Percentiles rank a stretch among this genome's conserved stretches.
phyloP scores from a whole-genome alignment of 768 basidiomycete genomes.

The Floccularia luteovirens region DNA sequence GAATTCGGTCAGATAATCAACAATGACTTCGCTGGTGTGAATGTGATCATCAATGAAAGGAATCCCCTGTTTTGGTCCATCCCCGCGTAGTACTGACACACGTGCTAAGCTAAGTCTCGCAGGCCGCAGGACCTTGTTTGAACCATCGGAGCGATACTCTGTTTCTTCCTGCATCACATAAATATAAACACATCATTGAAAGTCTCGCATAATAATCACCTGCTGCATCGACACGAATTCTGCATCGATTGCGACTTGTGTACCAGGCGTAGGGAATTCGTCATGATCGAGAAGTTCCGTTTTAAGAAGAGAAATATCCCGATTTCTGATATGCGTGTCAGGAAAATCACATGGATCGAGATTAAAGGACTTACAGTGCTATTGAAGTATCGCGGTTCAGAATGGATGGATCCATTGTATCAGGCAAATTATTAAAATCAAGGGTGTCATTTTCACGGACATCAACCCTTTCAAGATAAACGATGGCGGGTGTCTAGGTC shows the following conservation, averaged over 20 bases:
- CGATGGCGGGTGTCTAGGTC: constrained; percentile 70
- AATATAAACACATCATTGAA: background rate
- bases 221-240: constrained; percentile 98
- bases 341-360: background rate
- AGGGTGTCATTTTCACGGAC: constrained; percentile 40
- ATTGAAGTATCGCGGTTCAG: constrained; percentile 85
- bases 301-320: constrained; percentile 64
- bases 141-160: constrained; percentile 91
- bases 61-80: constrained; percentile 69
- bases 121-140: constrained; percentile 87
- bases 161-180: constrained; percentile 69
- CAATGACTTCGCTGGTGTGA: constrained; percentile 90
- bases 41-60: constrained; percentile 99
- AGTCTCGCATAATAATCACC: constrained; percentile 26
- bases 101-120: constrained; percentile 88
- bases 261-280: constrained; percentile 83
- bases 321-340: constrained; percentile 43
- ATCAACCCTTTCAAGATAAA: constrained; percentile 83
- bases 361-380: constrained; percentile 47
- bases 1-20: constrained; percentile 95
- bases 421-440: constrained; percentile 59
- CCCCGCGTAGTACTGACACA: constrained; percentile 88
- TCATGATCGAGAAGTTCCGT: constrained; percentile 66
- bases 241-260: constrained; percentile 90
- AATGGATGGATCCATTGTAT: constrained; percentile 63